These are phyloP conservation scores for Ogataea henricii DNA, from an alignment of 805 yeast species.

Conservation along the genomic window DNA sequence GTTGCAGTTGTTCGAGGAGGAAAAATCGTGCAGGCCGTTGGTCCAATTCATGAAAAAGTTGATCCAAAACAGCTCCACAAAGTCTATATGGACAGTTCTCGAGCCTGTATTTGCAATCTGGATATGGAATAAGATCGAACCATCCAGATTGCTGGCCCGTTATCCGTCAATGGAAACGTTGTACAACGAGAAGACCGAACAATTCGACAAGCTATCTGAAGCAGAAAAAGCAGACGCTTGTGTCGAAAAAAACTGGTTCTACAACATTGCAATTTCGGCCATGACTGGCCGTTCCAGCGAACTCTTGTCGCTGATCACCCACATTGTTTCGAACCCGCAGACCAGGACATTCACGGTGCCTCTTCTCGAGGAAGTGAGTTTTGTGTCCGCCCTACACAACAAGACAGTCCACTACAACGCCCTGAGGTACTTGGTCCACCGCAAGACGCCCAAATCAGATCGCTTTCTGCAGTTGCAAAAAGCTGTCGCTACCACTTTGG, in stretches of 20 bases:
- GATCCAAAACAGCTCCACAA: constrained; percentile 26
- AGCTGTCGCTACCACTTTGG: constrained; percentile 3
- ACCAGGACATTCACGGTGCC: constrained; percentile 40
- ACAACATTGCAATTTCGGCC: constrained; percentile 19
- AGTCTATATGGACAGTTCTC: constrained; percentile 24
- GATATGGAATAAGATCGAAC: constrained; percentile 35
- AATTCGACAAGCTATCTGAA: neutral
- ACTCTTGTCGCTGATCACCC: constrained; percentile 29
- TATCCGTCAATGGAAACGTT: neutral
- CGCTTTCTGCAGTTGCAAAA: constrained; percentile 1
- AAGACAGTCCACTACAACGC: neutral
- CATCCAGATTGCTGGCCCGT: neutral
- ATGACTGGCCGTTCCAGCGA: constrained; percentile 13
- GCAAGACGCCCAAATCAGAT: neutral
- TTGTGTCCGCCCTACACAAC: constrained; percentile 19
- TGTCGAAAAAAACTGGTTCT: constrained; percentile 33
- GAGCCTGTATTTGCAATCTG: constrained; percentile 37
- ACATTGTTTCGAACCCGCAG: constrained; percentile 42
- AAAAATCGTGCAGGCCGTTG: constrained; percentile 10
- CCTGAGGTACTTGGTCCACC: constrained; percentile 6
- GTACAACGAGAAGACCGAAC: neutral
- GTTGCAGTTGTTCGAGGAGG: constrained; percentile 26
- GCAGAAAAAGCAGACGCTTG: constrained; percentile 19
- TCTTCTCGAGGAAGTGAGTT: constrained; percentile 31
- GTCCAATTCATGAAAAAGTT: constrained; percentile 28